Evolutionary conservation across 2,329 filamentous ascomycete species (phyloP), one percentile per base, ranked within the genome.

Genomic region (Didymosphaeria variabile): DNA sequence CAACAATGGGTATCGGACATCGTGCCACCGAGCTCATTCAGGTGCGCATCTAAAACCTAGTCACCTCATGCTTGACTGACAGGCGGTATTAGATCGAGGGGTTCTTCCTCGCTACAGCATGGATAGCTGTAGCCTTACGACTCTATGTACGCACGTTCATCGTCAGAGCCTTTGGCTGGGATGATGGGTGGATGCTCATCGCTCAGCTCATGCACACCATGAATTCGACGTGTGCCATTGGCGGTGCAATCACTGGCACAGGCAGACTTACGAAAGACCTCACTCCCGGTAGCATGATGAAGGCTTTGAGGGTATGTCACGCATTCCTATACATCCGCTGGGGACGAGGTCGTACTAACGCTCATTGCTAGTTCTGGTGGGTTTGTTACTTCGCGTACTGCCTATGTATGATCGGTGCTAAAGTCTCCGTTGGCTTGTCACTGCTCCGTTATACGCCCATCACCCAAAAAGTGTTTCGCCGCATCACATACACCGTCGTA

Each of bases 381-480:
- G 36, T 58, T 13, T 63, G 58, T 31, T 58, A 61, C 31, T 29
- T 55, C 32, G 32, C 55, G 19, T 61, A 61, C 47, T 61, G 58
- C 46, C 21, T 57, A 19, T 51, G 49, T 32, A 63, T 63, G 61
- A 58, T 61, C 29, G 21, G 49, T 23, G 55, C 61, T 56, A 65
- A 63, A 49, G 38, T 63, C 13, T 65, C 63, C 23, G 53, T 65
- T 19, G 52, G 58, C 40, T 26, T 63, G 21, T 63, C 56, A 7
- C 44, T 65, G 7, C 55, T 65, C 44, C 58, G 61, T 34, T 52
- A 61, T 40, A 53, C 61, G 15, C 31, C 57, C 19, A 54, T 42
- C 12, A 74, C 81, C 54, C 73, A 77, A 17, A 71, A 63, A 40
- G 19, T 72, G 0, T 81, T 84, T 58, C 55, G 53, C 17, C 7